A percentile compares a stretch with the other conserved stretches of the same genome.
phyloP scores from a whole-genome alignment of 352 stramenopile species.

The Globisporangium takayamanum region DNA sequence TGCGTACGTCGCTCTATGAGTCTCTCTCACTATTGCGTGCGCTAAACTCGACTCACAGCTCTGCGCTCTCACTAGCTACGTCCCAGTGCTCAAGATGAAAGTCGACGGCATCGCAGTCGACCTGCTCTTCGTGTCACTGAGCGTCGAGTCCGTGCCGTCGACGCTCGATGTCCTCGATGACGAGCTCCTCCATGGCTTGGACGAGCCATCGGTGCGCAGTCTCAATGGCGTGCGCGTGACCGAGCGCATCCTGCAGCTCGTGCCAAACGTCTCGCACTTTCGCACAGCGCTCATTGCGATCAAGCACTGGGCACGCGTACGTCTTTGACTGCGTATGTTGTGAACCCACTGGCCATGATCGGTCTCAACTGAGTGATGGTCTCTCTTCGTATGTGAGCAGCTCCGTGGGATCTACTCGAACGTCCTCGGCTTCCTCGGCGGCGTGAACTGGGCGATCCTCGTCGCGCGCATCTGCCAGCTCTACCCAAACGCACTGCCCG shows the following conservation, averaged over 20 bases:
- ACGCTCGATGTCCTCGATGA: constrained; percentile 82
- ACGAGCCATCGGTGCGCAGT: constrained; percentile 90
- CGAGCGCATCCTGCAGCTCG: constrained; percentile 90
- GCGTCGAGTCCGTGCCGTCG: constrained; percentile 47
- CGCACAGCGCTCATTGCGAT: constrained; percentile 87
- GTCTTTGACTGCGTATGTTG: not conserved
- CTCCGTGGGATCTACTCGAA: constrained; percentile 98
- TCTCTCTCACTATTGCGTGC: not conserved
- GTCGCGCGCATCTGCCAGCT: constrained; percentile 93
- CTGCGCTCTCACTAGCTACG: constrained; percentile 34
- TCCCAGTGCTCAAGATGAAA: constrained; percentile 93
- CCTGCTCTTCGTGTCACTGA: constrained; percentile 89
- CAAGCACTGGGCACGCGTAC: constrained; percentile 86
- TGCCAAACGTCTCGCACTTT: constrained; percentile 84
- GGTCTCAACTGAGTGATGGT: not conserved
- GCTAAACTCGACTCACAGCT: not conserved
- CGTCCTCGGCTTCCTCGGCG: constrained; percentile 96
- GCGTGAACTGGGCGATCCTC: constrained; percentile 98
- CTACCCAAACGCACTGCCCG: constrained; percentile 79
- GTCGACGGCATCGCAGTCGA: constrained; percentile 89
- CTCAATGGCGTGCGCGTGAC: constrained; percentile 95
- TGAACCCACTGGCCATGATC: not conserved
- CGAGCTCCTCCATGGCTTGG: constrained; percentile 76
- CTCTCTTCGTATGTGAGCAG: constrained; percentile 13
- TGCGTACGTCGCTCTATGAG: constrained; percentile 48